A percentile compares a stretch with the other conserved stretches of the same genome.
These are phyloP conservation scores for Lichtheimia corymbifera DNA, from an alignment of 371 early-diverging fungal species.

Conservation along the genomic window DNA sequence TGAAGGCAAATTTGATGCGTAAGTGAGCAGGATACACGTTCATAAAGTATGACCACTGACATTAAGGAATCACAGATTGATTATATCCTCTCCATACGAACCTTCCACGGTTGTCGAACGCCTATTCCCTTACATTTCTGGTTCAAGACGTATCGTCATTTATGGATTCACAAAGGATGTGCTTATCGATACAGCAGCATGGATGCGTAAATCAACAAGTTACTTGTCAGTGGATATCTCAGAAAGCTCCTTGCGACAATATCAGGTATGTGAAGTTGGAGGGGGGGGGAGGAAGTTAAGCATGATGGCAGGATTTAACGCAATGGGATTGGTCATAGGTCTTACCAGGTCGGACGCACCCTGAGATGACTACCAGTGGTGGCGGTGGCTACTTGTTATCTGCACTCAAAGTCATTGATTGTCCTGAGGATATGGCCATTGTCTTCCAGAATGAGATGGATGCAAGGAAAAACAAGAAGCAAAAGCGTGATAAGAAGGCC, in stretches of 20 bases:
- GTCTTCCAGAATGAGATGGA: conserved; percentile 8
- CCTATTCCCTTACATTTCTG: conserved; percentile 69
- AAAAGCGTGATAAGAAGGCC: neutral
- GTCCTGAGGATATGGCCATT: conserved; percentile 33
- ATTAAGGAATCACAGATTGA: conserved; percentile 46
- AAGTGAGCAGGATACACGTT: conserved; percentile 8
- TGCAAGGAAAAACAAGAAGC: neutral
- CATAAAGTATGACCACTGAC: conserved; percentile 1
- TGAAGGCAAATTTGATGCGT: conserved; percentile 69
- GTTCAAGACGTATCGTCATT: conserved; percentile 85
- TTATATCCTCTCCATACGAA: conserved; percentile 80
- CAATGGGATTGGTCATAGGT: conserved; percentile 58
- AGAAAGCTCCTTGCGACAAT: conserved; percentile 89
- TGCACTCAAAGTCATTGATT: conserved; percentile 66
- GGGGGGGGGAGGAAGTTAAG: no score
- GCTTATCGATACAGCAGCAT: conserved; percentile 67
- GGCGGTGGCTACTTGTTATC: conserved; percentile 85
- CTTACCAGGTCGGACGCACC: conserved; percentile 88
- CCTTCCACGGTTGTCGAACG: conserved; percentile 69
- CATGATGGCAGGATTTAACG: no score
- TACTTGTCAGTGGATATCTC: conserved; percentile 82
- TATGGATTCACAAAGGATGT: conserved; percentile 85
- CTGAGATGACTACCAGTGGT: conserved; percentile 88
- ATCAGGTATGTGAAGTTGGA: conserved; percentile 51
- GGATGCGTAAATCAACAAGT: conserved; percentile 69